These are phyloP conservation scores for Colletotrichum theobromicola DNA, from an alignment of 2,329 filamentous ascomycete genomes.

Conservation along the genomic window DNA sequence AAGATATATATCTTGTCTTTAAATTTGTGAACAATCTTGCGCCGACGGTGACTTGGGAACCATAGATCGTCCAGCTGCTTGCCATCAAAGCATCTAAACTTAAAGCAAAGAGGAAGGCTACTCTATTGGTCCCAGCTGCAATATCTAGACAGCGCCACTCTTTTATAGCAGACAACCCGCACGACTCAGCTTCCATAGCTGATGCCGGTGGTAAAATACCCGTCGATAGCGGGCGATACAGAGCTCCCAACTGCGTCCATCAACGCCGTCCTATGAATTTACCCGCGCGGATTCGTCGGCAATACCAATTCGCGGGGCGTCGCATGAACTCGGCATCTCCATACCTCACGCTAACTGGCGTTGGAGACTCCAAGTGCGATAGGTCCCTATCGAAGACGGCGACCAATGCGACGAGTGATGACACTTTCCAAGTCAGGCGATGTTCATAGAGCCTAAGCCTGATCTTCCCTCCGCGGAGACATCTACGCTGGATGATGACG, in stretches of 20 bases:
- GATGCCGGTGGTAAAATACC: neutral
- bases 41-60: neutral
- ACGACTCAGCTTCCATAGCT: neutral
- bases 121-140: neutral
- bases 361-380: neutral
- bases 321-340: neutral
- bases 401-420: neutral
- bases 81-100: neutral
- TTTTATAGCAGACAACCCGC: neutral
- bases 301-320: no score
- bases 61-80: neutral
- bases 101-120: no score
- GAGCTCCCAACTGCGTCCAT: fast-evolving
- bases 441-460: neutral
- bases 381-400: no score
- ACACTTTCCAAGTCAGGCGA: neutral
- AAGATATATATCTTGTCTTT: neutral
- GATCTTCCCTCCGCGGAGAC: neutral
- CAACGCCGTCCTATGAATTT: neutral
- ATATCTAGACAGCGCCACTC: fast-evolving
- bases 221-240: neutral
- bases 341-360: neutral
- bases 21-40: fast-evolving
- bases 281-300: fast-evolving
- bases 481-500: neutral